These are phyloP conservation scores for Santalum album DNA, from an alignment of 164 flowering plant genomes.

Conservation along the genomic window DNA sequence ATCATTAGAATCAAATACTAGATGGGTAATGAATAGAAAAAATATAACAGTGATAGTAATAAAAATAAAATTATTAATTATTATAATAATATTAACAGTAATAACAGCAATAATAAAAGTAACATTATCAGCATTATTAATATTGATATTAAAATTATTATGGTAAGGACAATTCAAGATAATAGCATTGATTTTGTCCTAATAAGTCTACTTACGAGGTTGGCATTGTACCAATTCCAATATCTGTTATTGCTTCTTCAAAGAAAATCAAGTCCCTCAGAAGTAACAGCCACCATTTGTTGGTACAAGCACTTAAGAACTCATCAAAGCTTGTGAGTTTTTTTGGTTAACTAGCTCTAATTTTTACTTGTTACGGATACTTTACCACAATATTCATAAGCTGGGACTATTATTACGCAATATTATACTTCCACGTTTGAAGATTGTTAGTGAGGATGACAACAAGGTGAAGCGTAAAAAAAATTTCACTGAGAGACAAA, in stretches of 20 bases:
- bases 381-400: no score
- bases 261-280: constrained; percentile 78
- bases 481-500: constrained; percentile 71
- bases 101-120: no score
- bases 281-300: constrained; percentile 34
- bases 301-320: constrained; percentile 61
- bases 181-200: neutral
- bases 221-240: constrained; percentile 46
- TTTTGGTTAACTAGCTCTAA: no score
- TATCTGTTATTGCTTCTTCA: constrained; percentile 64
- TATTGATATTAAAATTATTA: no score
- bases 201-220: constrained; percentile 3
- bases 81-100: no score
- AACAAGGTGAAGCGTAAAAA: constrained; percentile 71
- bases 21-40: no score
- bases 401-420: neutral
- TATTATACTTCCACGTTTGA: neutral
- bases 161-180: constrained; percentile 38
- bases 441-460: constrained; percentile 76
- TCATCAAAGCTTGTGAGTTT: constrained; percentile 77
- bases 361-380: no score
- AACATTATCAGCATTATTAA: no score
- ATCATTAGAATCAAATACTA: no score
- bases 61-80: no score
- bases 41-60: no score